A percentile compares a stretch with the other conserved stretches of the same genome.
Evolutionary conservation across 1,284 basidiomycete species (phyloP).

Genomic region (Ceratobasidium sp.): DNA sequence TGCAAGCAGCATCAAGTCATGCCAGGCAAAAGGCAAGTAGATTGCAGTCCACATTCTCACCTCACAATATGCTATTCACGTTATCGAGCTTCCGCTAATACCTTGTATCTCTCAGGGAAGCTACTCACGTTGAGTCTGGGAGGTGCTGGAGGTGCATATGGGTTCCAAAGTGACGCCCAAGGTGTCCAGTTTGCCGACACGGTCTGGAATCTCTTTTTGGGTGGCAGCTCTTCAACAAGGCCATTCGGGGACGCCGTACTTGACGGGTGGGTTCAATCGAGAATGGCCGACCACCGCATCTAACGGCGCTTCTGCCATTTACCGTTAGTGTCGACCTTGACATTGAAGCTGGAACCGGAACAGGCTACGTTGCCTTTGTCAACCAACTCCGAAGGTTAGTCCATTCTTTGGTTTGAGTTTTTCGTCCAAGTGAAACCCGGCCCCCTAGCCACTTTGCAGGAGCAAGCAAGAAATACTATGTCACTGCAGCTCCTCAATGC

Average conservation of each 20-base stretch:
- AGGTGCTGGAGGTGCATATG: slow-evolving; percentile 70
- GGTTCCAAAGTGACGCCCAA: slow-evolving; percentile 67
- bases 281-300: not conserved
- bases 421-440: not conserved
- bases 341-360: slow-evolving; percentile 71
- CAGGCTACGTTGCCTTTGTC: slow-evolving; percentile 69
- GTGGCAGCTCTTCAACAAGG: slow-evolving; percentile 67
- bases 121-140: slow-evolving; percentile 72
- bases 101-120: slow-evolving; percentile 59
- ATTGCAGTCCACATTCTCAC: not conserved
- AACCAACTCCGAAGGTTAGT: slow-evolving; percentile 62
- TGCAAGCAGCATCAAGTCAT: slow-evolving; percentile 68
- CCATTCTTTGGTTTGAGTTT: not conserved
- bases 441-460: slow-evolving; percentile 38
- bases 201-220: slow-evolving; percentile 74
- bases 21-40: slow-evolving; percentile 64
- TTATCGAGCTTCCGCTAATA: not conserved
- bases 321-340: slow-evolving; percentile 71
- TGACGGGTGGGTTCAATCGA: slow-evolving; percentile 65
- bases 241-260: slow-evolving; percentile 73
- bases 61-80: not conserved
- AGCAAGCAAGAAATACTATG: slow-evolving; percentile 51
- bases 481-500: slow-evolving; percentile 52
- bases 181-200: slow-evolving; percentile 49
- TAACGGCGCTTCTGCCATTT: not conserved